Evolutionary conservation across 352 stramenopile species (phyloP), one percentile per base, ranked within the genome.

Genomic region (Phytophthora nicotianae): DNA sequence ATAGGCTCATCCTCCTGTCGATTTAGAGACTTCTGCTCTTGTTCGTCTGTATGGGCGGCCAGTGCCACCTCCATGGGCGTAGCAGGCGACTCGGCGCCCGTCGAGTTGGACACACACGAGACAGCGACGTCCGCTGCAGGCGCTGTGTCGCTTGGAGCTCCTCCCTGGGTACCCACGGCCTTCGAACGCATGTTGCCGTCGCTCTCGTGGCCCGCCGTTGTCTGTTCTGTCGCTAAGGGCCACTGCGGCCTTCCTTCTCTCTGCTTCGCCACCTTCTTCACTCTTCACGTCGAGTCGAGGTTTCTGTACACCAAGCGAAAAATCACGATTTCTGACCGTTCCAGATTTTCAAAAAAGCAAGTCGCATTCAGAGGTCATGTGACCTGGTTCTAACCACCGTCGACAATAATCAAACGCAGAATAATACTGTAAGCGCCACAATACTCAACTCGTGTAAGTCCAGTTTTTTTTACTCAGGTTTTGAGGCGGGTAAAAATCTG

Each of bases 11-110:
- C 17, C 42, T 62, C 26, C 13, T 62, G 32, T 19, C 19, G 24
- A 19, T 68, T 54, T 17, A 35, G 21, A 0, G 43, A 26, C 38
- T 69, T 52, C 20, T 58, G 38, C 21, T 64, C 56, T 33, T 54
- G 50, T 26, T 62, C 33, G 16, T 27, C 43, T 41, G 46, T 20
- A 26, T 63, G 46, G 5, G 48, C 33, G 16, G 55, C 50, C 19
- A 72, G 56, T 11, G 63, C 49, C 38, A 75, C 58, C n/a, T 72
- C 68, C 52, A 75, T 70, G 32, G 58, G 52, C 24, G 68, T 72
- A 0, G 68, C 58, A 14, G 68, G 58, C 5, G 68, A 72, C 21
- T 63, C 63, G 32, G 58, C 63, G 35, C 68, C 63, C 2, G 52
- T 70, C n/a, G 38, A 21, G 27, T 60, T 58, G 5, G 54, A 13